Conservation (phyloP, 2,329 filamentous ascomycete species). For the Cytospora piceicola region DNA sequence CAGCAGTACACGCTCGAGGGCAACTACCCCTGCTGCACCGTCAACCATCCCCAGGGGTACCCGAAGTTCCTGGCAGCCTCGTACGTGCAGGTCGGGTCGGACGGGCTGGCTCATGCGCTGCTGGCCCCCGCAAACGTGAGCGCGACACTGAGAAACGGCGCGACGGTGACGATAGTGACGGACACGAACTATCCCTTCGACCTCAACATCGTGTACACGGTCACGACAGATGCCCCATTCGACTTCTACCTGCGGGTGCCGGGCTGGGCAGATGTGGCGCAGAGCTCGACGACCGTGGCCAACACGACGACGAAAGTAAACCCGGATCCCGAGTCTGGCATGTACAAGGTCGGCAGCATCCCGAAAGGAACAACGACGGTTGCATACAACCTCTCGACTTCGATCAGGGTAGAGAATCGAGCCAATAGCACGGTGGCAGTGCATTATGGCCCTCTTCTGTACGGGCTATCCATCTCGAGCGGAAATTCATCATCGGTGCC, state of each 20-base stretch:
- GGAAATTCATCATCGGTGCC: constrained; percentile 33
- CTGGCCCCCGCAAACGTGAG: constrained; percentile 50
- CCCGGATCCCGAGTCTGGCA: constrained; percentile 31
- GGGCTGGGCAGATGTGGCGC: constrained; percentile 36
- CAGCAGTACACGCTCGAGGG: constrained; percentile 28
- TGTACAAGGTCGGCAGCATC: constrained; percentile 36
- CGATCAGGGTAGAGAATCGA: constrained; percentile 37
- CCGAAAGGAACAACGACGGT: constrained; percentile 32
- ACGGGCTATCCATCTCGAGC: constrained; percentile 38
- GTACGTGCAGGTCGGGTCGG: constrained; percentile 9
- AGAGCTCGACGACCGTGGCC: constrained; percentile 21
- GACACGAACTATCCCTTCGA: constrained; percentile 52
- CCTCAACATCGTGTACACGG: constrained; percentile 38
- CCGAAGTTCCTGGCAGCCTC: constrained; percentile 24
- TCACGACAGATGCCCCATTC: constrained; percentile 38
- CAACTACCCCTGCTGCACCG: constrained; percentile 26
- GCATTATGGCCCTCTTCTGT: constrained; percentile 40
- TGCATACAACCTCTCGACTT: constrained; percentile 35
- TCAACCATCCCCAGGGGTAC: constrained; percentile 27
- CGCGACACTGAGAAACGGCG: constrained; percentile 42
- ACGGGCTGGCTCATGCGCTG: constrained; percentile 45
- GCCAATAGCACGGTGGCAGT: constrained; percentile 40
- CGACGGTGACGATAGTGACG: constrained; percentile 46
- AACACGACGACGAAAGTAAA: constrained; percentile 28
- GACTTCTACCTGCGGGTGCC: constrained; percentile 41